Conservation (phyloP, 371 early-diverging fungal genomes). For the Amoeboaphelidium occidentale region DNA sequence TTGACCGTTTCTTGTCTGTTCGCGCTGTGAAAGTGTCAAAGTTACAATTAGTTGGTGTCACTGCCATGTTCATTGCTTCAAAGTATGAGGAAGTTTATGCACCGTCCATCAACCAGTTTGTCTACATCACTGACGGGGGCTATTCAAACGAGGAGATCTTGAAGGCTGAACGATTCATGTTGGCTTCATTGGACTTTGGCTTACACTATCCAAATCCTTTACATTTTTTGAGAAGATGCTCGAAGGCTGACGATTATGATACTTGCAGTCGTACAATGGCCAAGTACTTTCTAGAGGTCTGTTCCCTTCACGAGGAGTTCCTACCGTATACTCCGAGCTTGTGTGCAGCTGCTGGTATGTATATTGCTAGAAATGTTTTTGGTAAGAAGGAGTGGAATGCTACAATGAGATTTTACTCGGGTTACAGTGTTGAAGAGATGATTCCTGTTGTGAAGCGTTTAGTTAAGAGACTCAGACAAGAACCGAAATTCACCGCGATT, state of each 20-base stretch:
- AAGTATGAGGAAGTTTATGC: constrained; percentile 90
- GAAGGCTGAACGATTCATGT: constrained; percentile 64
- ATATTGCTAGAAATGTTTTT: constrained; percentile 69
- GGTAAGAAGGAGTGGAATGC: constrained; percentile 43
- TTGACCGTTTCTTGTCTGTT: constrained; percentile 84
- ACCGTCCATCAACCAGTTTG: constrained; percentile 52
- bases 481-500: constrained; percentile 29
- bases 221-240: constrained; percentile 65
- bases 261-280: constrained; percentile 67
- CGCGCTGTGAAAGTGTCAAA: constrained; percentile 59
- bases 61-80: constrained; percentile 74
- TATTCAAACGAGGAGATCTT: constrained; percentile 55
- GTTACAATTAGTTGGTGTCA: constrained; percentile 90
- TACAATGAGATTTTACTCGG: constrained; percentile 40
- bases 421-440: constrained; percentile 41
- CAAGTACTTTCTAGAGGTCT: constrained; percentile 89
- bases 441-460: constrained; percentile 29
- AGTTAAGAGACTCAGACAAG: constrained; percentile 30
- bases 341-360: constrained; percentile 61
- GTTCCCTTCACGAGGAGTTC: constrained; percentile 62
- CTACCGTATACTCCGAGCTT: constrained; percentile 42
- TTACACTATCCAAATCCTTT: constrained; percentile 65
- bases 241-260: constrained; percentile 69
- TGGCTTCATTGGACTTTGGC: constrained; percentile 53
- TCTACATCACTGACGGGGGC: constrained; percentile 47